Conservation (phyloP, 306 rosid species). For the Casuarina cunninghamiana region DNA sequence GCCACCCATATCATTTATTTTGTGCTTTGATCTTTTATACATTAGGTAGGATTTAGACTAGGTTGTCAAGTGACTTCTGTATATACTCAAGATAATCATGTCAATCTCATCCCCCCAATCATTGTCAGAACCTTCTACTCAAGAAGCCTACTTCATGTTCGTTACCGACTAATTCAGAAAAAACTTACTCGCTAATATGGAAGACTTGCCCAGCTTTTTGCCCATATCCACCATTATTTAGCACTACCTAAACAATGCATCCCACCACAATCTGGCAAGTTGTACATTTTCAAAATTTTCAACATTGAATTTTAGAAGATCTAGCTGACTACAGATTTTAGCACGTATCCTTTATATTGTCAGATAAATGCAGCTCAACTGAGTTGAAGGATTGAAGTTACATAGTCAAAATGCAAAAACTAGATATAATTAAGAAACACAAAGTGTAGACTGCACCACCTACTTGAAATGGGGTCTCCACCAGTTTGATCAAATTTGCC, state of each 20-base stretch:
- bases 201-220: background rate
- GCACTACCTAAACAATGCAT: slow-evolving; percentile 1
- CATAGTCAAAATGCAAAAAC: slow-evolving; percentile 1
- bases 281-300: slow-evolving; percentile 1
- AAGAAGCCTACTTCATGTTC: background rate
- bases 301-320: background rate
- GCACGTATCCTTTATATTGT: background rate
- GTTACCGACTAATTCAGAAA: background rate
- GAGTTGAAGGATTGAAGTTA: background rate
- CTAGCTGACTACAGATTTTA: slow-evolving; percentile 14
- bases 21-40: background rate
- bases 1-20: slow-evolving; percentile 14
- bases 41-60: background rate
- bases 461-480: slow-evolving; percentile 92
- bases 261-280: background rate
- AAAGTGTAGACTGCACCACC: slow-evolving; percentile 31
- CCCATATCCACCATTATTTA: background rate
- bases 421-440: slow-evolving; percentile 4
- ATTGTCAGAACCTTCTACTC: background rate
- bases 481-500: slow-evolving; percentile 69
- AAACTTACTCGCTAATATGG: background rate
- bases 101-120: background rate
- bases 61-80: background rate
- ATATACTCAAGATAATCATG: background rate
- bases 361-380: slow-evolving; percentile 2